phyloP scores from a whole-genome alignment of 2,329 filamentous ascomycete species.

The Ascochyta fabae region DNA sequence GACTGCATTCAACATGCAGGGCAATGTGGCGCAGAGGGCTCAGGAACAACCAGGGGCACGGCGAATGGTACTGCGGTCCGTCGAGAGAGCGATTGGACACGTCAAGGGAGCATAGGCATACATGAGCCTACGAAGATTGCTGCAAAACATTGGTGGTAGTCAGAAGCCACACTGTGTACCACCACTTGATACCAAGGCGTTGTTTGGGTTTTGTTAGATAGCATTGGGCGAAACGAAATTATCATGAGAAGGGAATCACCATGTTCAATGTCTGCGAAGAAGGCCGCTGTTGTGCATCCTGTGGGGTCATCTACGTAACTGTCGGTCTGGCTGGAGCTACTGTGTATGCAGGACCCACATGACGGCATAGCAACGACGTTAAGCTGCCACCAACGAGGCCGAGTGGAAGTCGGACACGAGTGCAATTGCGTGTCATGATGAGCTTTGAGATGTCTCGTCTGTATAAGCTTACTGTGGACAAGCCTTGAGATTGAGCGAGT shows the following conservation, averaged over 20 bases:
- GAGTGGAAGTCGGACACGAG: neutral
- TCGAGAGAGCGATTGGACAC: neutral
- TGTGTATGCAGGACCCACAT: slow-evolving; percentile 20
- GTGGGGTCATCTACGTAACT: slow-evolving; percentile 23
- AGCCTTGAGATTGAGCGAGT: no score
- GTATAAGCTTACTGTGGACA: no score
- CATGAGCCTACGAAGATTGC: neutral
- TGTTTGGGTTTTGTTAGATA: slow-evolving; percentile 18
- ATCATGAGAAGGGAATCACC: slow-evolving; percentile 13
- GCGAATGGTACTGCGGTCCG: neutral
- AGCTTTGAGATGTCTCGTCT: neutral
- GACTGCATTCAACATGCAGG: neutral
- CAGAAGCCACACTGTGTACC: slow-evolving; percentile 27
- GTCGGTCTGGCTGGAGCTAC: slow-evolving; percentile 7
- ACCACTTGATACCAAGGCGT: slow-evolving; percentile 42
- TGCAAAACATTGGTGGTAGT: neutral
- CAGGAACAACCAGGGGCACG: neutral
- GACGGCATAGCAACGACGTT: slow-evolving; percentile 22
- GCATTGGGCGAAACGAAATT: slow-evolving; percentile 11
- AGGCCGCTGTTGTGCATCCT: slow-evolving; percentile 3
- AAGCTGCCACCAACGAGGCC: slow-evolving; percentile 4
- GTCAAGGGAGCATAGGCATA: neutral
- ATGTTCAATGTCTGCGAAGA: slow-evolving; percentile 4
- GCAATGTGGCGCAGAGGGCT: no score
- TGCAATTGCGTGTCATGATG: neutral